Evolutionary conservation across 345 rosid genomes (phyloP).

Genomic region (Gossypium longicalyx): DNA sequence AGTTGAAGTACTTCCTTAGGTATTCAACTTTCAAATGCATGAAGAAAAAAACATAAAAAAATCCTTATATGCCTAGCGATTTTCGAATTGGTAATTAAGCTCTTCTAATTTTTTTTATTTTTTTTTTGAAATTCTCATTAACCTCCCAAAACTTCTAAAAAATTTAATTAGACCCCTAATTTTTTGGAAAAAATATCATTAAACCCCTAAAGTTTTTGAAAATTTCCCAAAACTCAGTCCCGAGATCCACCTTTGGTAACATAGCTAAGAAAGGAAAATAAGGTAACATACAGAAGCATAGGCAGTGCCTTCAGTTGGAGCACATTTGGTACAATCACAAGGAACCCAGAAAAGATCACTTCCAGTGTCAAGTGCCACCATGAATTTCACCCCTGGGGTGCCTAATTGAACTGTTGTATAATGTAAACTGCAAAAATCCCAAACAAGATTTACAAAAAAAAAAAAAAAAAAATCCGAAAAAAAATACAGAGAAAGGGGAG

Average conservation of each 20-base stretch:
- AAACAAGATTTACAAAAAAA: background rate
- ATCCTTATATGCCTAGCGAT: too few species aligned
- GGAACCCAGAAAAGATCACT: constrained; percentile 96
- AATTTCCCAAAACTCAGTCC: too few species aligned
- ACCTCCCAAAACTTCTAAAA: background rate
- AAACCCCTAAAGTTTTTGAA: too few species aligned
- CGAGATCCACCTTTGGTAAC: too few species aligned
- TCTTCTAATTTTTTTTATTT: too few species aligned
- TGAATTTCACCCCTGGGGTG: constrained; percentile 75
- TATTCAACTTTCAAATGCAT: background rate
- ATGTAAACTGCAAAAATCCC: constrained; percentile 57
- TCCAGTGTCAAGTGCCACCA: constrained; percentile 88
- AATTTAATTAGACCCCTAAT: too few species aligned
- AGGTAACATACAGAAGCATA: constrained; percentile 55
- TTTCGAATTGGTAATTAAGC: too few species aligned
- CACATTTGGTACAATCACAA: constrained; percentile 74
- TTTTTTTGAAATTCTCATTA: background rate
- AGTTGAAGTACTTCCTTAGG: constrained; percentile 8
- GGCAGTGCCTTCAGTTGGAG: constrained; percentile 52
- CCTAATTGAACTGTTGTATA: constrained; percentile 82
- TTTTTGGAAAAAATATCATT: too few species aligned
- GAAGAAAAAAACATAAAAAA: background rate
- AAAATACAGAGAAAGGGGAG: background rate
- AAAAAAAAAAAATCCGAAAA: background rate
- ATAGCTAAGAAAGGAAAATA: background rate